Evolutionary conservation across 2,329 filamentous ascomycete genomes (phyloP).

Genomic region (Tympanopsis confertula): DNA sequence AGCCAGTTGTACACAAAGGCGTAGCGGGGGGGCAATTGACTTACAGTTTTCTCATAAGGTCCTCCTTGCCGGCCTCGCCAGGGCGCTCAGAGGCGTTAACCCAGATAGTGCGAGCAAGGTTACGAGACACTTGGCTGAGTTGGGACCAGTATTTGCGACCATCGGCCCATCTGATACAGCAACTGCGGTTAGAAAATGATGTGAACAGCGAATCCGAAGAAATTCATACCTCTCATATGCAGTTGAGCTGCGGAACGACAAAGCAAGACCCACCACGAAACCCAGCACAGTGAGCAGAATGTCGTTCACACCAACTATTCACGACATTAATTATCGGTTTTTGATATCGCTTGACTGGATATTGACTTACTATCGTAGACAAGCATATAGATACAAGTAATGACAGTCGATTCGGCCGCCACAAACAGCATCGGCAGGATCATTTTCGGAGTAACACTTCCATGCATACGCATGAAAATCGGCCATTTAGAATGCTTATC

Average conservation of each 20-base stretch:
- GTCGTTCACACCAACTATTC: conserved; percentile 35
- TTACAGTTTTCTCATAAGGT: conserved; percentile 44
- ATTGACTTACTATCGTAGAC: conserved; percentile 14
- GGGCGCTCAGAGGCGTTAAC: conserved; percentile 42
- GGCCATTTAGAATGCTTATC: conserved; percentile 57
- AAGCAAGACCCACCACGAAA: conserved; percentile 56
- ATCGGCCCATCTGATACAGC: conserved; percentile 25
- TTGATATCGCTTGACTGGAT: conserved; percentile 5
- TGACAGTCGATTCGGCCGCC: conserved; percentile 42
- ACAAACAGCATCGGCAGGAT: conserved; percentile 46
- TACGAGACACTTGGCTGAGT: conserved; percentile 31
- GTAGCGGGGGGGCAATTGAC: conserved; percentile 12
- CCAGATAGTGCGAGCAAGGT: conserved; percentile 55
- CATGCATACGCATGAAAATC: conserved; percentile 53
- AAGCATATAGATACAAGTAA: conserved; percentile 36
- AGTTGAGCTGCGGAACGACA: conserved; percentile 55
- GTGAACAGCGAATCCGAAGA: neutral
- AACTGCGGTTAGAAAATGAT: too few species aligned
- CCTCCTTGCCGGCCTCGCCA: conserved; percentile 42
- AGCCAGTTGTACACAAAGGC: conserved; percentile 2
- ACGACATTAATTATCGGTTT: conserved; percentile 5
- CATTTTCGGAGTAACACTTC: conserved; percentile 53
- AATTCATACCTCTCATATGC: conserved; percentile 48
- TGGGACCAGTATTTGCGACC: conserved; percentile 33
- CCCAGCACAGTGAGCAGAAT: conserved; percentile 55